Base-by-base conservation (phyloP, 2,329 filamentous ascomycete genomes). In the Gliomastix tumulicola region DNA sequence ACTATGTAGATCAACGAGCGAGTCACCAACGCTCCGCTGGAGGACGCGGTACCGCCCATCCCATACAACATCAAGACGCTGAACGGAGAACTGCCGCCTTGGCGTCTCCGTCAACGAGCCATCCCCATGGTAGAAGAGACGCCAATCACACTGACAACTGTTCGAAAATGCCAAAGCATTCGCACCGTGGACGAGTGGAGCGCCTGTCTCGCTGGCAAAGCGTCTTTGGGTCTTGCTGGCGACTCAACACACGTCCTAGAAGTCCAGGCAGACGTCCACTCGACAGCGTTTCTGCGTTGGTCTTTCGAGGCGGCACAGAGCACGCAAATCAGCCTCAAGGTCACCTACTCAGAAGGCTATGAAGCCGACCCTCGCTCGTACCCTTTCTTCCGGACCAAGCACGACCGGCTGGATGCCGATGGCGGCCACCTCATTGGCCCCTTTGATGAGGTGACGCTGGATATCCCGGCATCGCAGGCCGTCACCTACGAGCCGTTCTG, bases 71-170 rank as follows among this genome's bases (percentile, higher is more conserved):
- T 62, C 32, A 51, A 42, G 20, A 59, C 57, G 0, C 21, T 54
- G 18, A 63, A 63, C 41, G 62, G 62, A 2, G 60, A 64, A 22
- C 49, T 64, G 6, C 35, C 56, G 1, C 60, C 60, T 1, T 66
- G 63, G 63, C 45, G 53, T 20, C 40, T 66, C 4, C 48, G 49
- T 8, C 54, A 57, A n/a, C 55, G 62, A 2, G 37, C 41, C 1
- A 62, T 64, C n/a, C 60, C 61, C 0, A 48, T 55, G 46, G 51
- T 53, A 1, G 53, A 57, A 23, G 42, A 51, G n/a, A 55, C 39
- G 2, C 22, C 30, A 1, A 39, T 49, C 0, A 22, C 19, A 1
- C 43, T 57, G 6, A 42, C 44, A 3, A 47, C 40, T 1, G 33
- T 58, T 27, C 48, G 47, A 13, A 36, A 43, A 4, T 56, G 48